Evolutionary conservation across 345 rosid genomes (phyloP).

Genomic region (Eucalyptus rudis): DNA sequence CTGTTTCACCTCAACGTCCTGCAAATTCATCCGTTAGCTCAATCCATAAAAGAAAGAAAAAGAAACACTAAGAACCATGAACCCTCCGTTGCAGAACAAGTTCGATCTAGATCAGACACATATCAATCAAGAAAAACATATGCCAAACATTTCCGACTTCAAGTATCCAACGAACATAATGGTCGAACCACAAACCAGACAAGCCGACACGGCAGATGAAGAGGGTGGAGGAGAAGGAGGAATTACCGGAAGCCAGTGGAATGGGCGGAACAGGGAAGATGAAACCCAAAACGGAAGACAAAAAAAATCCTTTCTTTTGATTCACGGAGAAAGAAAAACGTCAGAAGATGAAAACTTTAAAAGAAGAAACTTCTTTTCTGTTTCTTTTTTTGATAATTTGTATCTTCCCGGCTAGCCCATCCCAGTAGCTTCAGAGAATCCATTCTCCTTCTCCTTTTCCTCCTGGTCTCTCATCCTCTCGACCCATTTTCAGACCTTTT

Average conservation of each 20-base stretch:
- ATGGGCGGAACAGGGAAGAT: background rate
- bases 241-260: background rate
- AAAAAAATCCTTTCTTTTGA: background rate
- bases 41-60: background rate
- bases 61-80: background rate
- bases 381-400: background rate
- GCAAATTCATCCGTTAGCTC: background rate
- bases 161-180: background rate
- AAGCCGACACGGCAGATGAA: background rate
- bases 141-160: background rate
- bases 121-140: background rate
- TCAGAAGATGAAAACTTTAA: background rate
- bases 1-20: background rate
- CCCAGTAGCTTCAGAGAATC: background rate
- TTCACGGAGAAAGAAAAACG: background rate
- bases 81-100: background rate
- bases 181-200: background rate
- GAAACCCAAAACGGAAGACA: background rate
- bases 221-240: background rate
- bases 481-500: background rate
- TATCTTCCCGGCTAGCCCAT: background rate
- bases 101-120: background rate
- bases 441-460: background rate
- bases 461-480: background rate
- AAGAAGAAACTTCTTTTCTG: background rate